Conservation (phyloP, 495 filamentous ascomycete genomes). For the Tuber calosporum region DNA sequence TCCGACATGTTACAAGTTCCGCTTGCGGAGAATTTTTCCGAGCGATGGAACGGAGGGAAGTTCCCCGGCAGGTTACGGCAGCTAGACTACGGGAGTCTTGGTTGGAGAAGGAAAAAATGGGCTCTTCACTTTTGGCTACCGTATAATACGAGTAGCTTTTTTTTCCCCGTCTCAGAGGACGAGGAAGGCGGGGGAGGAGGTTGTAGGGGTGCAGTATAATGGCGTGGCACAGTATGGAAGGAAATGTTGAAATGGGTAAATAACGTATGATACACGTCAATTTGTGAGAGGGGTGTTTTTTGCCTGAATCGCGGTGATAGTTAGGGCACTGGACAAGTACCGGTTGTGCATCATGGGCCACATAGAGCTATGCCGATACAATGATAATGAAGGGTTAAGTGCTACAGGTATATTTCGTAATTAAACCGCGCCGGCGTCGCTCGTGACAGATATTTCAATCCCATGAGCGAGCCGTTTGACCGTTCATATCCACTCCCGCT, state of each 20-base stretch:
- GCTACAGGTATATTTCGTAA: neutral
- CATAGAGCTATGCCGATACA: neutral
- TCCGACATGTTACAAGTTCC: neutral
- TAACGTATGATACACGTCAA: neutral
- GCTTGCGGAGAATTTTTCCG: constrained; percentile 5
- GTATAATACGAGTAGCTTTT: neutral
- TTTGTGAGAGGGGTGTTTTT: neutral
- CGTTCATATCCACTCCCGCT: neutral
- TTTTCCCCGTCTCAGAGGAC: neutral
- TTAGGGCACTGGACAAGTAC: neutral
- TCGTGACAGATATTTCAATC: neutral
- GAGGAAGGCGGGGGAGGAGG: neutral
- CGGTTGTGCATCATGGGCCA: neutral
- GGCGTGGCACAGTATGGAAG: neutral
- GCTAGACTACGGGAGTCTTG: neutral
- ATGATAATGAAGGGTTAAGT: neutral
- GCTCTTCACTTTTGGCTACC: neutral
- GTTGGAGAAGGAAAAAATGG: neutral
- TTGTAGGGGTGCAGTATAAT: neutral
- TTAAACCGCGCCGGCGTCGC: neutral
- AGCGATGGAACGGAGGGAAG: neutral
- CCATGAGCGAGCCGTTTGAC: neutral
- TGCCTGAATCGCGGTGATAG: neutral
- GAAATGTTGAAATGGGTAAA: neutral
- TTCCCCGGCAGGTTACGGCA: neutral